phyloP scores from a whole-genome alignment of 805 yeast genomes.

The Metschnikowia lunata region DNA sequence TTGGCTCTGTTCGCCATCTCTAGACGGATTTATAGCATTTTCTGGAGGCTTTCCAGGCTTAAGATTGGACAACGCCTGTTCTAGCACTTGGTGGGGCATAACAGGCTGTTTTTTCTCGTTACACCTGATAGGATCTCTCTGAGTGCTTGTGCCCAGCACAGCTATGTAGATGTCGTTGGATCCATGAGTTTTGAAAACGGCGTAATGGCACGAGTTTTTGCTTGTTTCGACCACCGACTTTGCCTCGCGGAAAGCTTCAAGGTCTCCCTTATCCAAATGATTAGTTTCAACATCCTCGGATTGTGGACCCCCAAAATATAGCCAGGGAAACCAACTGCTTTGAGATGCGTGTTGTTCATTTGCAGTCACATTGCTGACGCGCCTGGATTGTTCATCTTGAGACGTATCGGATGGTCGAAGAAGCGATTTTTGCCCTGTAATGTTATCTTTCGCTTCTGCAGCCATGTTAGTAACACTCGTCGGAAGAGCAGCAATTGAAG shows the following conservation, averaged over 20 bases:
- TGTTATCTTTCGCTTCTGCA: no score
- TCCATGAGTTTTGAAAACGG: conserved; percentile 20
- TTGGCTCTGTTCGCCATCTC: background rate
- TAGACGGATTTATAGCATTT: no score
- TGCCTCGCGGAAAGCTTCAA: conserved; percentile 24
- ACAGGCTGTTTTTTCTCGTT: conserved; percentile 29
- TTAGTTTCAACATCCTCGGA: conserved; percentile 2
- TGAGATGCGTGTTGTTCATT: background rate
- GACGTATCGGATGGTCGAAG: no score
- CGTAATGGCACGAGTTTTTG: conserved; percentile 32
- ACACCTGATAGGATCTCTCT: conserved; percentile 31
- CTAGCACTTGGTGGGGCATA: conserved; percentile 34
- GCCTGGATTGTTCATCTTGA: no score
- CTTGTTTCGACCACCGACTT: conserved; percentile 30
- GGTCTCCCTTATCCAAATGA: conserved; percentile 3
- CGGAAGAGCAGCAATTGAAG: background rate
- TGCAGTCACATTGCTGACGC: no score
- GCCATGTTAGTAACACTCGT: no score
- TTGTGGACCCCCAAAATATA: background rate
- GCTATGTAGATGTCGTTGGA: conserved; percentile 23
- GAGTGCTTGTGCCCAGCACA: conserved; percentile 32
- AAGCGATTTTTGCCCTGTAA: no score
- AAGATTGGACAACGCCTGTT: conserved; percentile 17
- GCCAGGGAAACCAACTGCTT: conserved; percentile 6
- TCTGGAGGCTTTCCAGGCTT: background rate